These are phyloP conservation scores for Botryotinia calthae DNA, from an alignment of 2,329 filamentous ascomycete genomes.

Conservation along the genomic window DNA sequence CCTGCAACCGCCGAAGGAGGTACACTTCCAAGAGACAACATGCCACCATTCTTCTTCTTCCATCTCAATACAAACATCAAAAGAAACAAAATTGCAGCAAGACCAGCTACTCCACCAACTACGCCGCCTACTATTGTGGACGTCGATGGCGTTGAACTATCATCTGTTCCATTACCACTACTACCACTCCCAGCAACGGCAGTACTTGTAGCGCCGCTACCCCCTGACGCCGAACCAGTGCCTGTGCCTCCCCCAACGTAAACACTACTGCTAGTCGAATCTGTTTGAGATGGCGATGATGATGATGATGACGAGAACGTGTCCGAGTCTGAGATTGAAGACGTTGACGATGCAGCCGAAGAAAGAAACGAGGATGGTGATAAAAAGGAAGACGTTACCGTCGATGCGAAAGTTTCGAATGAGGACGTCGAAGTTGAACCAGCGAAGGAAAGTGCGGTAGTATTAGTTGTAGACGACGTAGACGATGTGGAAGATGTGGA, in stretches of 20 bases:
- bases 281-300: conserved; percentile 14
- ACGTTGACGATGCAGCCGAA: conserved; percentile 21
- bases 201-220: conserved; percentile 25
- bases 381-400: conserved; percentile 19
- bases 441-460: not conserved
- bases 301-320: conserved; percentile 17
- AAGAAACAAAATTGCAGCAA: conserved; percentile 55
- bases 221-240: conserved; percentile 16
- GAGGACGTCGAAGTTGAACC: conserved; percentile 21
- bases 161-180: conserved; percentile 21
- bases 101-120: conserved; percentile 49
- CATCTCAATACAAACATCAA: conserved; percentile 53
- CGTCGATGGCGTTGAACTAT: conserved; percentile 28
- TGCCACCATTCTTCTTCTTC: conserved; percentile 49
- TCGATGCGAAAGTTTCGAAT: conserved; percentile 20
- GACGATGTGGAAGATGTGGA: conserved; percentile 13
- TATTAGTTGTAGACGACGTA: conserved; percentile 22
- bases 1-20: conserved; percentile 36
- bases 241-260: conserved; percentile 22
- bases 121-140: conserved; percentile 37
- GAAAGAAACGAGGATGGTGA: conserved; percentile 7
- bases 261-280: conserved; percentile 19
- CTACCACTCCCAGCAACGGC: conserved; percentile 26
- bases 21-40: conserved; percentile 43
- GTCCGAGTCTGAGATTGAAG: conserved; percentile 7